Percentiles rank a stretch among this genome's conserved stretches.
These are phyloP conservation scores for Xerocomus minutiporus DNA, from an alignment of 1,284 basidiomycete species.

Conservation along the genomic window DNA sequence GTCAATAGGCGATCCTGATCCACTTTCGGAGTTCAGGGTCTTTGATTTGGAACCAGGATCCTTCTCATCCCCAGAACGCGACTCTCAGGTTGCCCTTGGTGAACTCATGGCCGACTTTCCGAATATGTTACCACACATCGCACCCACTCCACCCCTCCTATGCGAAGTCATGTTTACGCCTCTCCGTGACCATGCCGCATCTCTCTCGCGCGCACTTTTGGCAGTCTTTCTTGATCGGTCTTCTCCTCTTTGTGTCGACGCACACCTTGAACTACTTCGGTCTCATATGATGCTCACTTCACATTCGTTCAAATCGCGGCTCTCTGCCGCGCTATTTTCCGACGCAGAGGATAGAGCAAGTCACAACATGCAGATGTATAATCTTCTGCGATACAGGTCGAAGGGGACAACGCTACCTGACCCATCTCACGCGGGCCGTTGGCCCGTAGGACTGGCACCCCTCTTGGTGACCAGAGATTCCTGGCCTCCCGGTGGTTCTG, in stretches of 20 bases:
- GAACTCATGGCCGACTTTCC: slow-evolving; percentile 58
- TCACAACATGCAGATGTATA: slow-evolving; percentile 30
- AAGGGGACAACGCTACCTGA: slow-evolving; percentile 9
- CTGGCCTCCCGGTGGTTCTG: slow-evolving; percentile 84
- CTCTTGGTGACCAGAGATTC: slow-evolving; percentile 63
- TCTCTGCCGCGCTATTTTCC: slow-evolving; percentile 65
- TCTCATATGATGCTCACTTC: slow-evolving; percentile 67
- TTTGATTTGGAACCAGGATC: slow-evolving; percentile 67
- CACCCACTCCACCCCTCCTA: slow-evolving; percentile 59
- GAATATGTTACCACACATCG: slow-evolving; percentile 49
- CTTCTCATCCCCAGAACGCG: slow-evolving; percentile 29
- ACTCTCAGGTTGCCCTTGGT: slow-evolving; percentile 34
- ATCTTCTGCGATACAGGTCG: slow-evolving; percentile 35
- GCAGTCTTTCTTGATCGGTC: slow-evolving; percentile 52
- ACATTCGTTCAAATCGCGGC: slow-evolving; percentile 58
- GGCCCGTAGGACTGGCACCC: slow-evolving; percentile 72
- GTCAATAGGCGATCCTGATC: slow-evolving; percentile 17
- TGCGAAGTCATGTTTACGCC: slow-evolving; percentile 55
- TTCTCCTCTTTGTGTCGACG: slow-evolving; percentile 52
- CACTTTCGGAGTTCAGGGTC: slow-evolving; percentile 47
- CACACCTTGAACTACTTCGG: slow-evolving; percentile 62
- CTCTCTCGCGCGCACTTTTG: slow-evolving; percentile 59
- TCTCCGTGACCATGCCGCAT: slow-evolving; percentile 51
- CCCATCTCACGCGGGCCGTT: slow-evolving; percentile 31
- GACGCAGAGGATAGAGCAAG: slow-evolving; percentile 52